Conservation (phyloP, 345 rosid genomes). For the Turritis glabra region DNA sequence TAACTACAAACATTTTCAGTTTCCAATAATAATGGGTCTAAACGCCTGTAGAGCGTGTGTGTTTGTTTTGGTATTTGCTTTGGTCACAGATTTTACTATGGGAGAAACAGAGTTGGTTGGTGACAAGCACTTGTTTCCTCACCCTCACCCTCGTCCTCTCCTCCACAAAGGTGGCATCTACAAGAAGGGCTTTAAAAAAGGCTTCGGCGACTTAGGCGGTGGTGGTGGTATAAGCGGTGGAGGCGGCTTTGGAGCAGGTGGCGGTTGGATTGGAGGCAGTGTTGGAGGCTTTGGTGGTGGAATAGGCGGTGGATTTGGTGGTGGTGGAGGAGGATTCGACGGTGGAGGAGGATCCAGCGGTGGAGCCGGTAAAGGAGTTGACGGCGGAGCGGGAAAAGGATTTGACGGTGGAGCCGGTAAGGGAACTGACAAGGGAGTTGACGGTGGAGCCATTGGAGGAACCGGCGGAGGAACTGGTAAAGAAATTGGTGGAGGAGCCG, state of each 20-base stretch:
- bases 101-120: slow-evolving; percentile 29
- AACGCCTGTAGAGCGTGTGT: slow-evolving; percentile 10
- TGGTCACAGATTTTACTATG: slow-evolving; percentile 12
- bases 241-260: slow-evolving; percentile 36
- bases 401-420: background rate
- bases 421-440: background rate
- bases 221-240: slow-evolving; percentile 39
- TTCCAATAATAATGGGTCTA: slow-evolving; percentile 16
- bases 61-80: slow-evolving; percentile 33
- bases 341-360: background rate
- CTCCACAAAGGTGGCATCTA: slow-evolving; percentile 32
- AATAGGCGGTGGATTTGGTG: slow-evolving; percentile 33
- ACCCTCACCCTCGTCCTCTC: slow-evolving; percentile 31
- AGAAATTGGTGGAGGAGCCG: background rate
- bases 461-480: background rate
- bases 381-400: background rate
- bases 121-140: slow-evolving; percentile 36
- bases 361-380: background rate
- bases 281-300: slow-evolving; percentile 35
- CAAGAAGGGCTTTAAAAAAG: slow-evolving; percentile 39
- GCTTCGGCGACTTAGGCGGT: slow-evolving; percentile 30
- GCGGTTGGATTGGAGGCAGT: slow-evolving; percentile 39
- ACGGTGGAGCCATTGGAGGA: background rate
- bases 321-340: slow-evolving; percentile 10
- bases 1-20: background rate